A percentile compares a stretch with the other conserved stretches of the same genome.
Evolutionary conservation across 306 rosid genomes (phyloP).

Genomic region (Leucaena leucocephala): DNA sequence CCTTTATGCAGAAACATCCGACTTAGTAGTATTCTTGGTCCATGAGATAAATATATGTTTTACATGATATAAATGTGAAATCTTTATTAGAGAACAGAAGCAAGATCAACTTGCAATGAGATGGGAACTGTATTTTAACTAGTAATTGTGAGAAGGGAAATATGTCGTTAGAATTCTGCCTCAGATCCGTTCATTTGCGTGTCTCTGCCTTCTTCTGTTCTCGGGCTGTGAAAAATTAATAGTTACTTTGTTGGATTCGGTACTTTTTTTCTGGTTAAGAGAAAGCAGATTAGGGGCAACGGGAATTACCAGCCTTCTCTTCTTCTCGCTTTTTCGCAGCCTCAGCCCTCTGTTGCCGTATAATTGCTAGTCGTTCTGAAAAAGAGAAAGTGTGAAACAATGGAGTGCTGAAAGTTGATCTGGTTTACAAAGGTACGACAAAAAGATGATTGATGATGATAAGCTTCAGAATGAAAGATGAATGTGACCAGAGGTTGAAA

Average conservation of each 20-base stretch:
- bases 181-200: constrained; percentile 43
- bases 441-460: neutral
- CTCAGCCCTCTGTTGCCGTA: constrained; percentile 25
- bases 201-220: constrained; percentile 61
- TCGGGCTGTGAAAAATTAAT: constrained; percentile 45
- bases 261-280: neutral
- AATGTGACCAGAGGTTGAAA: neutral
- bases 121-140: neutral
- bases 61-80: neutral
- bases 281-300: neutral
- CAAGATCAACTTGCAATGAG: neutral
- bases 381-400: neutral
- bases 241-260: neutral
- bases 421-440: neutral
- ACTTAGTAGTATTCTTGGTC: neutral
- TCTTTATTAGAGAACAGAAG: constrained; percentile 1
- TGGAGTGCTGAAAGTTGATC: neutral
- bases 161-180: neutral
- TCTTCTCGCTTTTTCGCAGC: constrained; percentile 32
- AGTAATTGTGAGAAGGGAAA: neutral
- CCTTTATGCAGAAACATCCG: constrained; percentile 5
- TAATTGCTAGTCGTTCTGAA: constrained; percentile 21
- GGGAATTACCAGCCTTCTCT: constrained; percentile 25
- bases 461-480: neutral
- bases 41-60: neutral